Percentiles rank a stretch among this genome's conserved stretches.
Evolutionary conservation across 768 basidiomycete species (phyloP).

Genomic region (Termitomyces bulborhizus): DNA sequence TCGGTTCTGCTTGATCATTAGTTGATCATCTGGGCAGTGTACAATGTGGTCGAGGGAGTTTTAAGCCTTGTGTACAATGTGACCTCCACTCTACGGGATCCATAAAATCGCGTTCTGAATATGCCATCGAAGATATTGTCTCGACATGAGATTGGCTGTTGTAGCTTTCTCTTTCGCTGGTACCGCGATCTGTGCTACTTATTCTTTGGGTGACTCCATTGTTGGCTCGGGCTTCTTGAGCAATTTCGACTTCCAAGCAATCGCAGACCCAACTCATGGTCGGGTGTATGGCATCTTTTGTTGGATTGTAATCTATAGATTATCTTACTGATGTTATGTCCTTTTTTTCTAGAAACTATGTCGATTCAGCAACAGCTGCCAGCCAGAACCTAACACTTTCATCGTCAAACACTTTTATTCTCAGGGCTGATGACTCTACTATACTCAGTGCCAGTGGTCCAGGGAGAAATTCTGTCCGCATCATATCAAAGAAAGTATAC

Average conservation of each 20-base stretch:
- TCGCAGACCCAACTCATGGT: slow-evolving; percentile 55
- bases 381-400: slow-evolving; percentile 49
- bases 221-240: slow-evolving; percentile 39
- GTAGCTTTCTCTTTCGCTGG: slow-evolving; percentile 1
- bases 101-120: background rate
- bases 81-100: background rate
- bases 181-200: slow-evolving; percentile 25
- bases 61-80: background rate
- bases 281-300: slow-evolving; percentile 40
- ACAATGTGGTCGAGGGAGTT: background rate
- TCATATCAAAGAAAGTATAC: slow-evolving; percentile 13
- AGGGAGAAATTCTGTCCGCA: slow-evolving; percentile 52
- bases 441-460: slow-evolving; percentile 36
- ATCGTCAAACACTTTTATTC: slow-evolving; percentile 39
- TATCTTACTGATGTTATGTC: background rate
- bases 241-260: slow-evolving; percentile 41
- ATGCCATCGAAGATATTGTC: background rate
- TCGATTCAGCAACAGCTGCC: slow-evolving; percentile 31
- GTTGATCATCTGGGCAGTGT: slow-evolving; percentile 3
- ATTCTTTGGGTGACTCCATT: slow-evolving; percentile 34
- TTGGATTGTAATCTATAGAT: background rate
- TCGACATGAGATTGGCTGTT: background rate
- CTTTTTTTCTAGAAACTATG: slow-evolving; percentile 28
- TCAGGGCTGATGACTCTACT: slow-evolving; percentile 45
- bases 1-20: background rate